phyloP scores from a whole-genome alignment of 2,329 filamentous ascomycete species.

The Penicillium sp. region DNA sequence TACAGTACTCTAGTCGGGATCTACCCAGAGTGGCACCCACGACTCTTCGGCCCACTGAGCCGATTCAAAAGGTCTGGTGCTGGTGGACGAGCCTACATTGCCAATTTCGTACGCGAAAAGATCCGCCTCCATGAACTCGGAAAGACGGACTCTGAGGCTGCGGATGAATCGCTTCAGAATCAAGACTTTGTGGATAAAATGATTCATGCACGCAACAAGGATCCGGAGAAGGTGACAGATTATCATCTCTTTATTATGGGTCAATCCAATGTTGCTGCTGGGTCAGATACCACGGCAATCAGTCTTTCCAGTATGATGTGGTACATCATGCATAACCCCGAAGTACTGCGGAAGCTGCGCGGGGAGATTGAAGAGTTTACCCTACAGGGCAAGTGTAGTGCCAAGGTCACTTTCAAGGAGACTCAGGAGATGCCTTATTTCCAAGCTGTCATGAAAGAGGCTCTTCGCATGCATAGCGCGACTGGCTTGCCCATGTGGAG shows the following conservation, averaged over 20 bases:
- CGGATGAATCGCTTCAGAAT: conserved; percentile 13
- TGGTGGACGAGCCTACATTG: conserved; percentile 31
- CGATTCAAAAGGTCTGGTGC: conserved; percentile 30
- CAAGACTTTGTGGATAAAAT: conserved; percentile 45
- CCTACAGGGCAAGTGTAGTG: conserved; percentile 16
- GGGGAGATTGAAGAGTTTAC: conserved; percentile 34
- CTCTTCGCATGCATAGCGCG: conserved; percentile 49
- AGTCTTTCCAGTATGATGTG: conserved; percentile 46
- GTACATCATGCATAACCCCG: conserved; percentile 39
- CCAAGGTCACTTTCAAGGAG: conserved; percentile 39
- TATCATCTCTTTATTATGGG: conserved; percentile 40
- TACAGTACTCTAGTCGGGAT: conserved; percentile 44
- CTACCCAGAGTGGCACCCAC: conserved; percentile 40
- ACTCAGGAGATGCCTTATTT: conserved; percentile 48
- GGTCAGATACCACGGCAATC: conserved; percentile 48
- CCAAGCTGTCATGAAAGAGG: conserved; percentile 53
- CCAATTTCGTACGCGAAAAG: conserved; percentile 31
- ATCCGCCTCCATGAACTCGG: conserved; percentile 27
- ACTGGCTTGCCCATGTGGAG: conserved; percentile 50
- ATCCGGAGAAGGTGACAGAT: conserved; percentile 42
- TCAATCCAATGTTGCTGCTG: conserved; percentile 34
- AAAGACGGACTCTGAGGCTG: conserved; percentile 12
- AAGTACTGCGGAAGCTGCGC: conserved; percentile 23
- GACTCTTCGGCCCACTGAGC: conserved; percentile 31
- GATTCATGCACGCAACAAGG: conserved; percentile 38